Evolutionary conservation across 495 filamentous ascomycete genomes (phyloP).

Genomic region (Zalerion maritima): DNA sequence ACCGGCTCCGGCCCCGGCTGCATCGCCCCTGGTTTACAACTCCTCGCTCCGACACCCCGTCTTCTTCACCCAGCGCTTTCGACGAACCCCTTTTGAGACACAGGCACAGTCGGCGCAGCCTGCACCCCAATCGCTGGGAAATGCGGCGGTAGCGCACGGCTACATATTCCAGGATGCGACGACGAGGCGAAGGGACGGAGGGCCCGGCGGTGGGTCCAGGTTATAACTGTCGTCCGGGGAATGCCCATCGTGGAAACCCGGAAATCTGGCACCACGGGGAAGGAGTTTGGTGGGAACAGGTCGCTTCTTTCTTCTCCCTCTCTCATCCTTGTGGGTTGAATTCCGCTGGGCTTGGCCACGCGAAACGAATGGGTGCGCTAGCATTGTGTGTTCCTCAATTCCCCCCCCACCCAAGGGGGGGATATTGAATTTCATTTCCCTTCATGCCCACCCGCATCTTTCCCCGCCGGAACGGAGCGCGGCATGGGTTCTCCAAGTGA

Average conservation of each 20-base stretch:
- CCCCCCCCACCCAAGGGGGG: too few relatives aligned
- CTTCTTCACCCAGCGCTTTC: constrained; percentile 42
- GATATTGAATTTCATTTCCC: too few relatives aligned
- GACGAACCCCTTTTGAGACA: constrained; percentile 19
- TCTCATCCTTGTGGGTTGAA: constrained; percentile 1
- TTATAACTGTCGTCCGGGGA: constrained; percentile 16
- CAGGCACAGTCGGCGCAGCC: constrained; percentile 10
- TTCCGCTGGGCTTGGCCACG: constrained; percentile 1
- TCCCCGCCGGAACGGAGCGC: too few relatives aligned
- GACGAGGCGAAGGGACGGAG: constrained; percentile 12
- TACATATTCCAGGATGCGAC: constrained; percentile 33
- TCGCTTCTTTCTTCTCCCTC: background rate
- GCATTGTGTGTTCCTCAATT: too few relatives aligned
- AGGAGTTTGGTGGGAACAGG: background rate
- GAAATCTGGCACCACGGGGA: background rate
- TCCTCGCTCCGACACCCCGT: constrained; percentile 38
- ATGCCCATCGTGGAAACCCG: background rate
- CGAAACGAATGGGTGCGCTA: too few relatives aligned
- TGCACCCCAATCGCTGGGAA: too few relatives aligned
- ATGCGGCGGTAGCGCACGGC: constrained; percentile 37
- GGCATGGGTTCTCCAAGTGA: too few relatives aligned
- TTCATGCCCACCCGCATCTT: too few relatives aligned
- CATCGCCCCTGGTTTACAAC: too few relatives aligned
- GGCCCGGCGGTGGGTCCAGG: constrained; percentile 14
- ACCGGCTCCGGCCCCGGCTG: too few relatives aligned